A percentile compares a stretch with the other conserved stretches of the same genome.
These are phyloP conservation scores for Ophiocordyceps camponoti-leonardi DNA, from an alignment of 2,329 filamentous ascomycete genomes.

Conservation along the genomic window DNA sequence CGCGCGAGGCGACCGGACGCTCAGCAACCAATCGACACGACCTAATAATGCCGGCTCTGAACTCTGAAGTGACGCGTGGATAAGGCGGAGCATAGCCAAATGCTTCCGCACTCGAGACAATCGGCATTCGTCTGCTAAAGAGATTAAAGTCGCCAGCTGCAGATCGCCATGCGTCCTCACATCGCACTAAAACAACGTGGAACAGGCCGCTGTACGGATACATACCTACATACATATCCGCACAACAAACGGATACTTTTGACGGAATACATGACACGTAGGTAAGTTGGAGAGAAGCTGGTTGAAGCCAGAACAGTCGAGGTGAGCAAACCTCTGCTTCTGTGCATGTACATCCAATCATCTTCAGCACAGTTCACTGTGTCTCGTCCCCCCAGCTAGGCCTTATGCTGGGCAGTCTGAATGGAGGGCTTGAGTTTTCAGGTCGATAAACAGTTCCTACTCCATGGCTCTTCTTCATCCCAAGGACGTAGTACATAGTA, in stretches of 20 bases:
- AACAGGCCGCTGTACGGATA: no score
- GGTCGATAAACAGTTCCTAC: no score
- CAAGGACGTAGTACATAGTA: no score
- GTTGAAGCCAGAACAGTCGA: not conserved
- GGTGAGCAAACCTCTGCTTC: no score
- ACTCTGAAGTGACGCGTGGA: not conserved
- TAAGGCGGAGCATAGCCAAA: not conserved
- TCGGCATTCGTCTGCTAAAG: not conserved
- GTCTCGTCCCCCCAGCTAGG: no score
- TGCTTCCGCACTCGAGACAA: not conserved
- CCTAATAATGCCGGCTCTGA: not conserved
- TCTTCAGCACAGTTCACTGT: no score
- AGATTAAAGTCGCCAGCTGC: not conserved
- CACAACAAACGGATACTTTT: no score
- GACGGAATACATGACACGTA: no score
- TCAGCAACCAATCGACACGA: not conserved
- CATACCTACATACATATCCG: not conserved
- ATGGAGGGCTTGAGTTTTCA: no score
- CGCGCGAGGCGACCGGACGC: not conserved
- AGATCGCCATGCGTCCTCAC: not conserved
- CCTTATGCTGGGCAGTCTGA: no score
- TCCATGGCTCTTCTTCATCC: no score
- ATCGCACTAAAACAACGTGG: not conserved
- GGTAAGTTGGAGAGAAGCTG: not conserved
- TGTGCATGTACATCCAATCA: no score